A percentile compares a stretch with the other conserved stretches of the same genome.
Conservation (phyloP, 2,329 filamentous ascomycete species). For the Dichotomopilus funicola region DNA sequence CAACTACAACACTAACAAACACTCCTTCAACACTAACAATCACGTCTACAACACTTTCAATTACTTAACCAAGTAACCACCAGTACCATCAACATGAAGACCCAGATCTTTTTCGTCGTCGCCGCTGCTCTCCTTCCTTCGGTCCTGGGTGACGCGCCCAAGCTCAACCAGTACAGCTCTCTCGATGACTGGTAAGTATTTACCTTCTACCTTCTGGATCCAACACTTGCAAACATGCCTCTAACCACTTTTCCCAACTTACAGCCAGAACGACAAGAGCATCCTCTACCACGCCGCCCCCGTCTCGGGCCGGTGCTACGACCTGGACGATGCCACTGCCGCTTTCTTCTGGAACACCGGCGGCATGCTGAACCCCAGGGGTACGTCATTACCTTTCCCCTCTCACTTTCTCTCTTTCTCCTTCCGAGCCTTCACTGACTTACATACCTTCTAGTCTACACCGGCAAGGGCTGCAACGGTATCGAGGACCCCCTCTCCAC, state of each 20-base stretch:
- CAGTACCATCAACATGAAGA: neutral
- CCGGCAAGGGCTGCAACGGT: neutral
- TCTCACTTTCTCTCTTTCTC: neutral
- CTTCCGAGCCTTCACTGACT: neutral
- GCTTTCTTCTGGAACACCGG: slow-evolving; percentile 5
- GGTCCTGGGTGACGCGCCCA: neutral
- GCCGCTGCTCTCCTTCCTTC: neutral
- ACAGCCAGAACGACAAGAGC: neutral
- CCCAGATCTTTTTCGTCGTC: neutral
- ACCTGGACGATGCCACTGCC: neutral
- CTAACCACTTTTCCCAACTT: neutral
- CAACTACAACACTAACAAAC: too few species aligned
- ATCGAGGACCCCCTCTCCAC: neutral
- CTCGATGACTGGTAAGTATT: neutral
- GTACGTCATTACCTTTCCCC: neutral
- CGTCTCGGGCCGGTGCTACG: slow-evolving; percentile 1
- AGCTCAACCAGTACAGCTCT: neutral
- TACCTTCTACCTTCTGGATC: neutral
- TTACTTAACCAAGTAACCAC: neutral
- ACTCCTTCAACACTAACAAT: too few species aligned
- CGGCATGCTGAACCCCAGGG: neutral
- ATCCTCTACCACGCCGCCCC: slow-evolving; percentile 1
- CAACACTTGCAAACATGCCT: neutral
- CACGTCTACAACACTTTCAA: too few species aligned
- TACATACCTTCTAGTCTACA: neutral